Base-by-base conservation (phyloP, 2,329 filamentous ascomycete genomes). In the Xylaria sp. region DNA sequence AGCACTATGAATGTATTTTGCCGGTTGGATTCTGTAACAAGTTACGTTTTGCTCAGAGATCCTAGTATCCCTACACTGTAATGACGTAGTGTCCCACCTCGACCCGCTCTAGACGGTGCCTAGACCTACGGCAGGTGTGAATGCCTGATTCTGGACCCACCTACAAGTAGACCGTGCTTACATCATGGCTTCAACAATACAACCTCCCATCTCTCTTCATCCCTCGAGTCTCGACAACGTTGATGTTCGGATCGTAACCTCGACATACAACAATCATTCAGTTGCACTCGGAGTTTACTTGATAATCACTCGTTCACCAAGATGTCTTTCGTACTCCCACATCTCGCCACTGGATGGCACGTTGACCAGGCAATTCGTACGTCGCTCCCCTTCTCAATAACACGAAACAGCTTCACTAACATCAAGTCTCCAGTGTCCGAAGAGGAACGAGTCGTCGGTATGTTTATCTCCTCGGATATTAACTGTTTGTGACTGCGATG, bases 331-430 rank as follows among this genome's bases (percentile, higher is more conserved):
- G 90, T 96, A 54, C 86, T 99, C 56, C 93, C 93, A 51, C 93
- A 97, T 76, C 83, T 99, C 52, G 84, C 85, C 68, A 92, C 90
- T 48, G 94, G 91, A 75, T 99, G 93, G 94, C 94, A 99, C 76
- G 94, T 99, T 71, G 94, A 97, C 80, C 92, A 97, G 78, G 92
- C 92, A 65, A 97, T 97, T 72, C 86, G 59, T 54, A 53, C 10
- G 57, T 60, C 18, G 9, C 34, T 34, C 16, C 23, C 10, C 34
- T 39, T 48, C 6, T 2, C 16, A 2, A n/a, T n/a, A 59, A 18
- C 9, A n/a, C 2, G n/a, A n/a, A n/a, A n/a, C 49, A 11, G 10
- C 57, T 30, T 23, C 16, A 48, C 61, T 64, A 54, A 64, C 39
- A 10, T 59, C 7, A 4, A 19, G 8, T 16, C 46, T 42, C 46